Base-by-base conservation (phyloP, 2,329 filamentous ascomycete genomes). In the Colletotrichum filicis region DNA sequence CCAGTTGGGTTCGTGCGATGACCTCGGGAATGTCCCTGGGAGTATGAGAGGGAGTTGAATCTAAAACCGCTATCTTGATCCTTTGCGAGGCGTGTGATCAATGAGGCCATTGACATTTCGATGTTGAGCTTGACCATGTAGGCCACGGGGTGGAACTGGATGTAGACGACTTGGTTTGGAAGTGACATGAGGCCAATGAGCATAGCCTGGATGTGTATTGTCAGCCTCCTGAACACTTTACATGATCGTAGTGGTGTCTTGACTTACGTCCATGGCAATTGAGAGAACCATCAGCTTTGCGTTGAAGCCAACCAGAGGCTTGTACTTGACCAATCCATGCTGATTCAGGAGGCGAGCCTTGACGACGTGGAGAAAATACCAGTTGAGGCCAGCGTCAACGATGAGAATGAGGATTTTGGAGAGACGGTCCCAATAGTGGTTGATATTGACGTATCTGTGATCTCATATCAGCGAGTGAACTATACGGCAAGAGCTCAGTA, bases 121-220 rank as follows among this genome's bases (percentile, higher is more conserved):
- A 89, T 88, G 75, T 88, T 86, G 49, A 89, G 81, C 69, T 89
- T 89, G 59, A 88, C 85, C n/a, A 85, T 82, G 75, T 88, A 89
- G 14, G 86, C 86, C 4, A 88, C 79, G 0, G 87, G 87, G 68
- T 88, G 86, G 76, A 89, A 87, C 75, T 87, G 86, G 73, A 87
- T 84, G 74, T 87, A 81, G n/a, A 83, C 79, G 22, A 76, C 71
- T 71, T 81, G 79, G 60, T 82, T 82, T 0, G 78, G 78, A 0
- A 81, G 69, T 4, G 76, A 82, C 80, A 82, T 82, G 8, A 80
- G 77, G 1, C 79, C 80, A 19, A 82, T 81, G n/a, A 82, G 79
- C 71, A 79, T 75, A 5, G 70, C 76, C 77, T 79, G 58, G 0
- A 4, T 0, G 7, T 4, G 19, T 2, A 6, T 37, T 7, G 26